phyloP scores from a whole-genome alignment of 2,329 filamentous ascomycete species.

The Apiospora kogelbergensis region DNA sequence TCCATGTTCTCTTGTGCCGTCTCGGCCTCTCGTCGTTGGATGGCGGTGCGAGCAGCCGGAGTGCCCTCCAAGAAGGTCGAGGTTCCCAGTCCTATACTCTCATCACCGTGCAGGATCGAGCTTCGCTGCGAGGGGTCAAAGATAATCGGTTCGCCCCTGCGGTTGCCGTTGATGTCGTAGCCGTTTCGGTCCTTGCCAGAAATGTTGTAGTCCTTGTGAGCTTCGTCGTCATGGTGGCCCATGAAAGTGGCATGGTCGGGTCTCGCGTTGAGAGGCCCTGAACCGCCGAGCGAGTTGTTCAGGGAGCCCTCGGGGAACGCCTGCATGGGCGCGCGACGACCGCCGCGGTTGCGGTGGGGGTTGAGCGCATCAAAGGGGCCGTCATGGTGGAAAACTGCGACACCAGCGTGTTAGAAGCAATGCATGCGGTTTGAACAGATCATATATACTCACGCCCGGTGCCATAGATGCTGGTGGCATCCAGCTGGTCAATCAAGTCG shows the following conservation, averaged over 20 bases:
- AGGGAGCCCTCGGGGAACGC: conserved; percentile 90
- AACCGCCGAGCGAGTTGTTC: conserved; percentile 88
- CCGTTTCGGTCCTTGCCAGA: conserved; percentile 26
- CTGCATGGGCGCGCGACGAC: conserved; percentile 87
- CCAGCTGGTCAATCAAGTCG: conserved; percentile 94
- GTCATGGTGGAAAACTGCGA: conserved; percentile 89
- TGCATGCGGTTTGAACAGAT: conserved; percentile 6
- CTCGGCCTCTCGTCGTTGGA: conserved; percentile 73
- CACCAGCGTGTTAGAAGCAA: conserved; percentile 11
- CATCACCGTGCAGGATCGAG: conserved; percentile 78
- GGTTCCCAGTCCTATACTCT: conserved; percentile 82
- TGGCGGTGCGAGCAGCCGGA: conserved; percentile 77
- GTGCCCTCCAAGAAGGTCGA: conserved; percentile 95
- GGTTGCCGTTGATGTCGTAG: conserved; percentile 32
- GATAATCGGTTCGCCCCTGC: conserved; percentile 44
- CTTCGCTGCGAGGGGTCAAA: conserved; percentile 70
- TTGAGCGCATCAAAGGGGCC: conserved; percentile 97
- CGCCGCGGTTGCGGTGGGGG: conserved; percentile 85
- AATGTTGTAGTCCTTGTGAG: conserved; percentile 75
- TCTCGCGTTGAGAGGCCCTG: conserved; percentile 78
- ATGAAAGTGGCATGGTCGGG: conserved; percentile 88
- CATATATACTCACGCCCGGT: conserved; percentile 69
- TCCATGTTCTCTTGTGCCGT: conserved; percentile 55
- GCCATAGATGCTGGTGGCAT: conserved; percentile 94
- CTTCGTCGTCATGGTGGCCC: conserved; percentile 77